A percentile compares a stretch with the other conserved stretches of the same genome.
Evolutionary conservation across 371 early-diverging fungal genomes (phyloP).

Genomic region (Mortierella sp.): DNA sequence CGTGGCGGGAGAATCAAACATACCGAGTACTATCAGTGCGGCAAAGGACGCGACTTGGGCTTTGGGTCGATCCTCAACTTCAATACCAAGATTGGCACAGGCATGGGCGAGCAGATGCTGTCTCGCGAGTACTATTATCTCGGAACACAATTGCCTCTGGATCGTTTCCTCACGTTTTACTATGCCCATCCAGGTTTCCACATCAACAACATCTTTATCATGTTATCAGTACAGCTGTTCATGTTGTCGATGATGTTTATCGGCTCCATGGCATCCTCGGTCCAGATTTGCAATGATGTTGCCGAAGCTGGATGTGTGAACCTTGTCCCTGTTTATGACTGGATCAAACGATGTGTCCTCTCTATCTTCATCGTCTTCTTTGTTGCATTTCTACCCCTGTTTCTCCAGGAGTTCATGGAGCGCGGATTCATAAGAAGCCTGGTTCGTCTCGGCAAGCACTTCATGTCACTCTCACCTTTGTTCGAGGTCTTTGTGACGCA

Average conservation of each 20-base stretch:
- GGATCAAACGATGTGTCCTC: slow-evolving; percentile 84
- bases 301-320: slow-evolving; percentile 76
- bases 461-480: slow-evolving; percentile 83
- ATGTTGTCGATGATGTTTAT: slow-evolving; percentile 81
- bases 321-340: slow-evolving; percentile 77
- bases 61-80: slow-evolving; percentile 90
- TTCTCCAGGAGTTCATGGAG: slow-evolving; percentile 86
- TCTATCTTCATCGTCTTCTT: slow-evolving; percentile 82
- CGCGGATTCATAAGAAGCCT: slow-evolving; percentile 81
- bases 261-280: slow-evolving; percentile 72
- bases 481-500: slow-evolving; percentile 93
- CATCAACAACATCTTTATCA: slow-evolving; percentile 89
- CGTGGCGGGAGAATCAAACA: slow-evolving; percentile 91
- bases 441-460: slow-evolving; percentile 80
- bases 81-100: slow-evolving; percentile 89
- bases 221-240: slow-evolving; percentile 86
- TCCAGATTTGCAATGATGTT: slow-evolving; percentile 56
- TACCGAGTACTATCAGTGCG: slow-evolving; percentile 91
- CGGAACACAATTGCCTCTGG: slow-evolving; percentile 84
- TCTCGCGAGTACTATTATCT: slow-evolving; percentile 91
- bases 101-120: slow-evolving; percentile 93
- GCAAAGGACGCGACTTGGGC: slow-evolving; percentile 92
- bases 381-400: slow-evolving; percentile 85
- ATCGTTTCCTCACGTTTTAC: slow-evolving; percentile 88
- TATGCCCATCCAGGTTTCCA: slow-evolving; percentile 93